Percentiles rank a stretch among this genome's conserved stretches.
Conservation (phyloP, 169 alveolate genomes). For the Amoebophrya sp. region DNA sequence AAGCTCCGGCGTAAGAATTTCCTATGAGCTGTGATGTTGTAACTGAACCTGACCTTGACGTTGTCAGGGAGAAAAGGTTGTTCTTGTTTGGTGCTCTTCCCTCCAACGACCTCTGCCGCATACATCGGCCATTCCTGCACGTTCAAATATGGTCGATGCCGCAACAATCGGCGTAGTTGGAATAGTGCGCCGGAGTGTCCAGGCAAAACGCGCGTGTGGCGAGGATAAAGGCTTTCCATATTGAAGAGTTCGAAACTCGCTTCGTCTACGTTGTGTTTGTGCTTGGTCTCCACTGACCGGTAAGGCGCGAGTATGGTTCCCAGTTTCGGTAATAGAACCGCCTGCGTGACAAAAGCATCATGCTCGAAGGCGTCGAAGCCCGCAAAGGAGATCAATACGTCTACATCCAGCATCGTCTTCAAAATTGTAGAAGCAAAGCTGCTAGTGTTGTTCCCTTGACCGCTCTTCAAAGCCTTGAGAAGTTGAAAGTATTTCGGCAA, state of each 20-base stretch:
- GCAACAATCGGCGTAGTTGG: not conserved
- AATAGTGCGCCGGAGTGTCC: not conserved
- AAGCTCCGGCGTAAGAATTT: not conserved
- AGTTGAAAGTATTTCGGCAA: not conserved
- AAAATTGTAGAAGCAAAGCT: not conserved
- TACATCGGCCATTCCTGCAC: not conserved
- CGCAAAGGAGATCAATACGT: not conserved
- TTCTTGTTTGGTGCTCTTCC: not conserved
- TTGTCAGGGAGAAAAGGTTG: not conserved
- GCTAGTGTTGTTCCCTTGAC: too few species aligned
- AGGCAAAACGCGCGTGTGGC: not conserved
- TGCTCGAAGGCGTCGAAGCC: not conserved
- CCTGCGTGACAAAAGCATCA: not conserved
- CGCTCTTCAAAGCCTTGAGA: too few species aligned
- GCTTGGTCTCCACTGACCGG: not conserved
- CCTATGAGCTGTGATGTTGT: not conserved
- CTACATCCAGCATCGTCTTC: not conserved
- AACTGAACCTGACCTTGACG: not conserved
- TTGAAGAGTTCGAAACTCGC: not conserved
- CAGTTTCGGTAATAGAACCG: not conserved
- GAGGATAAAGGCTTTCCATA: not conserved
- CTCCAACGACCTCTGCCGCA: not conserved
- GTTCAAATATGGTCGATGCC: not conserved
- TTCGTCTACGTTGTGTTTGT: not conserved
- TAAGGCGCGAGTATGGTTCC: not conserved